phyloP scores from a whole-genome alignment of 768 basidiomycete genomes.

The Trametes cubensis region DNA sequence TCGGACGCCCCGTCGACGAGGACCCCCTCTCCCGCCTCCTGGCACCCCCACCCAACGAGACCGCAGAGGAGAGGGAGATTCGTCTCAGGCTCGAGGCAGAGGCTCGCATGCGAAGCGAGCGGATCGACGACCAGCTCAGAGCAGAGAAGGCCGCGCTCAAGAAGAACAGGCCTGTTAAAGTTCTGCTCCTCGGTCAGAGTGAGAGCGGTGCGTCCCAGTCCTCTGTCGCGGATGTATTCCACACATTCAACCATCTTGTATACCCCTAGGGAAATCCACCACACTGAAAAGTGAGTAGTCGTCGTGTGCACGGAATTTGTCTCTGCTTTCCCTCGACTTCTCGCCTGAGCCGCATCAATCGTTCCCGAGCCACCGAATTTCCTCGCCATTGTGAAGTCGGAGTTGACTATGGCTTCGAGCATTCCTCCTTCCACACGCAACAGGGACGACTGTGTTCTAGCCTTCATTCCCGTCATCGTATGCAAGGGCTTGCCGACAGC shows the following conservation, averaged over 20 bases:
- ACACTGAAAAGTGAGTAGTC: constrained; percentile 42
- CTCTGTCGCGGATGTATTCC: background rate
- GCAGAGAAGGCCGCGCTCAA: constrained; percentile 36
- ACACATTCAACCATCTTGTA: background rate
- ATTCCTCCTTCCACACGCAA: no score
- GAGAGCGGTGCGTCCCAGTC: constrained; percentile 36
- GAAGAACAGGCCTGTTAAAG: constrained; percentile 39
- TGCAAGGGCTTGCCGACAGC: no score
- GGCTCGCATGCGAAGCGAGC: constrained; percentile 59
- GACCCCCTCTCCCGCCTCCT: constrained; percentile 66
- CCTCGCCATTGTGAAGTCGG: no score
- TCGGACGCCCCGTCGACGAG: constrained; percentile 42
- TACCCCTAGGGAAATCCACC: constrained; percentile 41
- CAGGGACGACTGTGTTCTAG: no score
- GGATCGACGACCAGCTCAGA: constrained; percentile 45
- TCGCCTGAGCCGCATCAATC: background rate
- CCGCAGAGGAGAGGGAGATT: constrained; percentile 45
- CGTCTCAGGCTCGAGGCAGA: constrained; percentile 57
- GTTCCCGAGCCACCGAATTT: no score
- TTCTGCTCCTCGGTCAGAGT: constrained; percentile 43
- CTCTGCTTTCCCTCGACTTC: background rate
- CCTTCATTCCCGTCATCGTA: no score
- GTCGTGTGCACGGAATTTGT: background rate
- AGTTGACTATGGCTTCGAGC: no score
- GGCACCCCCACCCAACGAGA: constrained; percentile 62